phyloP scores from a whole-genome alignment of 805 yeast species.

The Starmerella apis region DNA sequence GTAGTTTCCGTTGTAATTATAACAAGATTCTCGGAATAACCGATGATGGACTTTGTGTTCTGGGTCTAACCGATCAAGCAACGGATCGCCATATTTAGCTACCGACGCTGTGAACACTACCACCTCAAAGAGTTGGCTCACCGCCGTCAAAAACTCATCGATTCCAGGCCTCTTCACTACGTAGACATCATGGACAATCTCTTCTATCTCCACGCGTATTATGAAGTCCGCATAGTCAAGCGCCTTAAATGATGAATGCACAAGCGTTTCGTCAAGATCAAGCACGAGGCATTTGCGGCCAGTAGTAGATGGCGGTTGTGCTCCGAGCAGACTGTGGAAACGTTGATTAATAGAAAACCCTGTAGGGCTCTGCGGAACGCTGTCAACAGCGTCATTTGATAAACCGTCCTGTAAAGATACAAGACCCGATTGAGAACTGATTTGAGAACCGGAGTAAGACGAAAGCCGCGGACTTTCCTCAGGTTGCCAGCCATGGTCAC shows the following conservation, averaged over 20 bases:
- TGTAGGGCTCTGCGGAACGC: background rate
- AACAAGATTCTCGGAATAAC: constrained; percentile 87
- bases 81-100: constrained; percentile 89
- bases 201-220: constrained; percentile 93
- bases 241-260: constrained; percentile 88
- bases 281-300: constrained; percentile 77
- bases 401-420: background rate
- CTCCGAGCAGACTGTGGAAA: background rate
- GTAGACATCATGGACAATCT: constrained; percentile 83
- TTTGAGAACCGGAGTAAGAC: background rate
- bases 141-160: constrained; percentile 75
- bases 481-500: constrained; percentile 35
- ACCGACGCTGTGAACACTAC: constrained; percentile 97
- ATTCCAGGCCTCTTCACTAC: constrained; percentile 98
- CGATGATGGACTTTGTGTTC: constrained; percentile 74
- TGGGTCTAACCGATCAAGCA: constrained; percentile 78
- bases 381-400: background rate
- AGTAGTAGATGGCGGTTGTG: constrained; percentile 28
- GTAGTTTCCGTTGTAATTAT: constrained; percentile 85
- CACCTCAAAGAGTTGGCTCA: constrained; percentile 82
- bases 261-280: constrained; percentile 92
- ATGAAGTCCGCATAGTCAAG: constrained; percentile 90
- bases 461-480: constrained; percentile 12
- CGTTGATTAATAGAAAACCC: constrained; percentile 1
- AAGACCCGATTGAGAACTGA: background rate